Base-by-base conservation (phyloP, 768 basidiomycete genomes). In the Leccinum pellstonianum region DNA sequence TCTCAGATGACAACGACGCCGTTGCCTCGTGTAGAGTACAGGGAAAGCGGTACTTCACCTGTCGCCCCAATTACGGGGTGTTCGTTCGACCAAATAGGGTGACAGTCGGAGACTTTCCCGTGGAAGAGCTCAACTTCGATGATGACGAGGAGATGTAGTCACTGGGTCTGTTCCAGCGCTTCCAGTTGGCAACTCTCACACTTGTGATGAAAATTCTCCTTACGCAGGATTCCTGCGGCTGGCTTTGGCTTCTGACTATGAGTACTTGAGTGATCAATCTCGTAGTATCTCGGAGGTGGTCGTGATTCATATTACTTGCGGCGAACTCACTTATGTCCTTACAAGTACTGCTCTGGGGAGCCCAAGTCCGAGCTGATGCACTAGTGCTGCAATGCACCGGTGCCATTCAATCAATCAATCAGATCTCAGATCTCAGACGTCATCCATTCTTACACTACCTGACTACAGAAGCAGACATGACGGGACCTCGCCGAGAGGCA, bases 31-130 rank as follows among this genome's bases (percentile, higher is more conserved):
- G 17, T 63, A 96, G 95, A 1, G 89, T 96, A 3, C 83, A 93
- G 68, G 93, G 91, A 1, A 84, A 86, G 62, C 78, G 80, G n/a
- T 98, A 97, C 70, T 98, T 98, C 70, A 79, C 83, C 9, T 94
- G 93, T 70, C 76, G 74, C 49, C 83, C 84, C 9, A 87, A 86
- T 51, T 86, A 89, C 57, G 96, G 95, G 0, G 86, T 88, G 2
- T 97, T 98, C 72, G 91, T 95, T 17, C 83, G 89, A 49, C 86
- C 92, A 2, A 91, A 95, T 56, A 88, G 83, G 69, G 83, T 98
- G 5, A 81, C 75, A 54, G 79, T 92, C 8, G 96, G 96, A 1
- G 90, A 98, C 69, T 98, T 83, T 71, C 93, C 93, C 0, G 87
- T 89, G 9, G 84, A 91, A 67, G 93, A 94, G 25, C 79, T 95